Percentiles rank a stretch among this genome's conserved stretches.
These are phyloP conservation scores for Coemansia sp. DNA, from an alignment of 192 early-diverging fungal genomes.

Conservation along the genomic window DNA sequence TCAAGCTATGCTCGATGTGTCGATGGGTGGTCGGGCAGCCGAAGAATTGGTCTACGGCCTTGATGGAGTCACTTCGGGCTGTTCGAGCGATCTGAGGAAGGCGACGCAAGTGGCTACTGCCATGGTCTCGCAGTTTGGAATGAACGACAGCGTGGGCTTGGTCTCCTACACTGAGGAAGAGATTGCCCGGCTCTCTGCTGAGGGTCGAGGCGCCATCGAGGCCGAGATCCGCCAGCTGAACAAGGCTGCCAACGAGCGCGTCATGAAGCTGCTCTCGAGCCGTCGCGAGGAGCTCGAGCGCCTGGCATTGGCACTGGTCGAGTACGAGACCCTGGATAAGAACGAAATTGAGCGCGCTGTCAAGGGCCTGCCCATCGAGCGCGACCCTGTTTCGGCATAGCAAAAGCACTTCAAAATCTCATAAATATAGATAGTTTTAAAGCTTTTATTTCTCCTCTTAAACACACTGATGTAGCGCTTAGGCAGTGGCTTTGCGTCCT, in stretches of 20 bases:
- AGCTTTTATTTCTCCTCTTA: neutral
- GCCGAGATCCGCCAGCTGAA: conserved; percentile 77
- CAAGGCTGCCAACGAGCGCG: conserved; percentile 69
- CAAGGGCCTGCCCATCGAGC: conserved; percentile 54
- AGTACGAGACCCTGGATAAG: conserved; percentile 88
- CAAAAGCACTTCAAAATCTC: neutral
- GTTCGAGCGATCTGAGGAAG: conserved; percentile 85
- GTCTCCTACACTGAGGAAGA: conserved; percentile 78
- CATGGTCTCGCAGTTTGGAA: conserved; percentile 92
- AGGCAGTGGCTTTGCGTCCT: neutral
- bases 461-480: conserved; percentile 1
- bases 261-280: conserved; percentile 65
- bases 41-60: conserved; percentile 96
- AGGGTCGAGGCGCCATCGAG: conserved; percentile 83
- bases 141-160: conserved; percentile 92
- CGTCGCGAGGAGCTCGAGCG: conserved; percentile 87
- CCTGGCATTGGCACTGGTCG: conserved; percentile 88
- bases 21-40: conserved; percentile 97
- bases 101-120: conserved; percentile 85
- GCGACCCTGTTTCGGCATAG: conserved; percentile 19
- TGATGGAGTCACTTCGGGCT: conserved; percentile 93
- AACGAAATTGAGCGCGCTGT: conserved; percentile 76
- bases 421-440: neutral
- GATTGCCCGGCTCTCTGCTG: conserved; percentile 63
- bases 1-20: conserved; percentile 87